Evolutionary conservation across 106 monocot species (phyloP), one percentile per base, ranked within the genome.

Genomic region (Cymbidium sinense): DNA sequence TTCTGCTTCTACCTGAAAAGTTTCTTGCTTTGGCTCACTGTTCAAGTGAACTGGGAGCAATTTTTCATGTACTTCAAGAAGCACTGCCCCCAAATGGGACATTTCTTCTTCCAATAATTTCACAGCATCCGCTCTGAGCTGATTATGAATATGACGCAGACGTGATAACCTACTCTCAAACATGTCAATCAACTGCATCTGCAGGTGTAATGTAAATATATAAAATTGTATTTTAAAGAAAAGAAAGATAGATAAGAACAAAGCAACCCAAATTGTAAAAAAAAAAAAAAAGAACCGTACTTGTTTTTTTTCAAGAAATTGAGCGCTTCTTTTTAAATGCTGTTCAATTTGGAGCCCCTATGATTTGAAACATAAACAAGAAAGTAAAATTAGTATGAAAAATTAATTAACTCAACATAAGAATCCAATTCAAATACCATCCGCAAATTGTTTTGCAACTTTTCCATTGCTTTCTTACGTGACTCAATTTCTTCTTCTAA

Each of bases 321-420:
- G 84, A 35, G 86, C 80, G 72, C 86, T 94, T 79, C 74, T 90
- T 87, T 89, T 90, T 70, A 94, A 77, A 89, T 99, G 92, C 18
- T 85, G 86, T 78, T 99, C 98, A 70, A 99, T 94, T 73, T 95
- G 87, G 77, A 99, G 81, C 3, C 98, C 98, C 94, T 95, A 41
- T 30, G 75, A 27, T 75, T 62, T 43, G 50, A 83, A 70, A 74
- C 2, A 25, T 41, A 31, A 74, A 50, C 20, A 73, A 36, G 28
- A 73, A 15, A 76, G 54, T 27, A 27, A 76, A 6, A 65, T 50
- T 15, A 75, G 12, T 62, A 12, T 33, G 34, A 75, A 43, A 72
- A 27, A 39, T 8, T 47, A 70, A 72, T 11, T 76, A 54, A 75
- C 36, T n/a, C 20, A 39, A 10, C 39, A 36, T 71, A 71, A 21